Evolutionary conservation across 192 early-diverging fungal species (phyloP), one percentile per base, ranked within the genome.

Genomic region (Dispira simplex): DNA sequence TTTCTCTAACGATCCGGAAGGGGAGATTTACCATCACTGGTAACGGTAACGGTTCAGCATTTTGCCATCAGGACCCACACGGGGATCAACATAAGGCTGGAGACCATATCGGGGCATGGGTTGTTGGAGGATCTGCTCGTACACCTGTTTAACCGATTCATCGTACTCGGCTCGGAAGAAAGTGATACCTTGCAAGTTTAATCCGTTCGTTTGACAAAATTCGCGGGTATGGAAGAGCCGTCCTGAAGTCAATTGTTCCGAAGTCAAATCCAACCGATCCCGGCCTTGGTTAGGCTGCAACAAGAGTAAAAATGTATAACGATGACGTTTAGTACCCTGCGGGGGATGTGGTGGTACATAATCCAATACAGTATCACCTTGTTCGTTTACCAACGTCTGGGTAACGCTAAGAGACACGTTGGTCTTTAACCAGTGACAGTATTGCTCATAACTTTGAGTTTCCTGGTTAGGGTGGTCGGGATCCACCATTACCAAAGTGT

Each of bases 281-380:
- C 75, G 73, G 9, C 82, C 82, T 2, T 56, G 64, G 46, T 81
- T 75, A 46, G 75, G 64, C 67, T 90, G 87, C 74, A 87, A 81
- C 56, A 83, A 77, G 18, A 77, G 69, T 46, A 82, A 70, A 13
- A 87, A 51, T 18, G 82, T 85, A 64, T 90, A 90, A 51, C 88
- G 82, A 62, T 90, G 88, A 63, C 75, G 78, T 62, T 82, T 82
- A 43, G 86, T 85, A 28, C 88, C 88, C 59, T 81, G 81, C 39
- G 84, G 83, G 20, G 88, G 88, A 65, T 90, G 88, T 63, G 88
- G 88, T 49, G 88, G 83, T 11, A 84, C 60, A 65, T 88, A 90
- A 1, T 76, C 66, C 43, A 88, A 65, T 23, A 81, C 55, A 18
- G 76, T 65, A 21, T 79, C 71, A 14, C 73, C 71, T n/a, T 63